Base-by-base conservation (phyloP, 2,329 filamentous ascomycete species). In the Colletotrichum spinosum region DNA sequence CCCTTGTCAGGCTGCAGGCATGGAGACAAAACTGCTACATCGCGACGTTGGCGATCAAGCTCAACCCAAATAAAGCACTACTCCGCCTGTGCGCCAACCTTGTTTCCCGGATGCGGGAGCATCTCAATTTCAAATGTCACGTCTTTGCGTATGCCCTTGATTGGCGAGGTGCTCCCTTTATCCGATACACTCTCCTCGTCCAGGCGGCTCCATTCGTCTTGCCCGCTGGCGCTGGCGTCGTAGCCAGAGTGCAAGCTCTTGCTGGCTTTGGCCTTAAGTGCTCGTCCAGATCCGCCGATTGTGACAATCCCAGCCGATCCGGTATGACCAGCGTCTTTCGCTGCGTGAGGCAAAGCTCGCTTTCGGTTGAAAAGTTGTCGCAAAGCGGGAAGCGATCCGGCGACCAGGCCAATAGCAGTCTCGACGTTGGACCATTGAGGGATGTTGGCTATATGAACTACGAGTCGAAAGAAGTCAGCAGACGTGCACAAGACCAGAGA, bases 391-490 rank as follows among this genome's bases (percentile, higher is more conserved):
- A 69, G 53, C 2, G 69, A 70, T 12, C 59, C 67, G 48, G 69
- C 69, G 48, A 70, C 55, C 9, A 66, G 55, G 13, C 69, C 69
- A 11, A 70, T 54, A 45, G 62, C 69, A 8, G 68, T 70, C 52
- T 70, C 69, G 49, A 70, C 45, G 17, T 69, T 68, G 37, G 69
- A 70, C 51, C 67, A 70, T 15, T 69, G 68, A 6, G 64, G 46
- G 8, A 68, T 60, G 15, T 64, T 67, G 38, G 48, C 67, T 41
- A 70, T 63, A 42, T 72, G 70, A 53, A 65, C 72, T 73, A 42
- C n/a, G 35, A 12, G 4, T 6, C 3, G 39, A 38, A 11, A 10
- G 2, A 25, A 34, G 7, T 63, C 25, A 63, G 55, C 3, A 2
- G 12, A 1, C n/a, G 25, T 4, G 25, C 3, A 13, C 41, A 7